These are phyloP conservation scores for Aspergillus calidoustus DNA, from an alignment of 2,329 filamentous ascomycete species.

Conservation along the genomic window DNA sequence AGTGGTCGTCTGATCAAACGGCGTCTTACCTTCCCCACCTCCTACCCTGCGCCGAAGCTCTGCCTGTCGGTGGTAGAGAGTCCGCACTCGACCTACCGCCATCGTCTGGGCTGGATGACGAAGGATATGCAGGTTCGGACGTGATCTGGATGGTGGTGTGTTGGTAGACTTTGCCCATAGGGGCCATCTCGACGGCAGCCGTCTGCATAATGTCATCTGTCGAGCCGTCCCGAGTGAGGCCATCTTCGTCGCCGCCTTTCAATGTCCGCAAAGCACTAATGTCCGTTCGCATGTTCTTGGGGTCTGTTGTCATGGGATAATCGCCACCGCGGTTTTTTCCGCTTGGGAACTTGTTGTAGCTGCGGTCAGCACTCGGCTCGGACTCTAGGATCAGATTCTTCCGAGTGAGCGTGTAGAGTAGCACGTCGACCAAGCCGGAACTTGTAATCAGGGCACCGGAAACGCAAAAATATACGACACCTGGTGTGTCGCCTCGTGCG, in stretches of 20 bases:
- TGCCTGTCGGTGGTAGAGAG: slow-evolving; percentile 19
- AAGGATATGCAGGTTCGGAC: slow-evolving; percentile 39
- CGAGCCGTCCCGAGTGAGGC: slow-evolving; percentile 45
- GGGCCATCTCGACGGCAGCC: slow-evolving; percentile 34
- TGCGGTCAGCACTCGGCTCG: slow-evolving; percentile 46
- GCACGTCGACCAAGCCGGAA: slow-evolving; percentile 63
- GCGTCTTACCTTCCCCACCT: slow-evolving; percentile 31
- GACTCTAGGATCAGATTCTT: slow-evolving; percentile 59
- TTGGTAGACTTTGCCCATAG: slow-evolving; percentile 48
- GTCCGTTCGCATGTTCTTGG: slow-evolving; percentile 25
- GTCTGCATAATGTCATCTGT: slow-evolving; percentile 50
- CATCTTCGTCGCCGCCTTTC: slow-evolving; percentile 27
- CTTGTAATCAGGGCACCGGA: slow-evolving; percentile 62
- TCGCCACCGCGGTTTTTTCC: slow-evolving; percentile 31
- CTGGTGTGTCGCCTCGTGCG: slow-evolving; percentile 39
- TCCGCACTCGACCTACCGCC: slow-evolving; percentile 37
- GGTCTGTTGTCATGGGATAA: slow-evolving; percentile 38
- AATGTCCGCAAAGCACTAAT: slow-evolving; percentile 28
- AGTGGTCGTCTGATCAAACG: neutral
- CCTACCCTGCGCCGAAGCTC: slow-evolving; percentile 18
- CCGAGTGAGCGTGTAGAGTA: slow-evolving; percentile 63
- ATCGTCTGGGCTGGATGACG: slow-evolving; percentile 19
- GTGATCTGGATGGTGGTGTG: slow-evolving; percentile 51
- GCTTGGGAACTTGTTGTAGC: slow-evolving; percentile 38
- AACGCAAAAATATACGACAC: slow-evolving; percentile 53